Conservation (phyloP, 768 basidiomycete species). For the Termitomyces sp. region DNA sequence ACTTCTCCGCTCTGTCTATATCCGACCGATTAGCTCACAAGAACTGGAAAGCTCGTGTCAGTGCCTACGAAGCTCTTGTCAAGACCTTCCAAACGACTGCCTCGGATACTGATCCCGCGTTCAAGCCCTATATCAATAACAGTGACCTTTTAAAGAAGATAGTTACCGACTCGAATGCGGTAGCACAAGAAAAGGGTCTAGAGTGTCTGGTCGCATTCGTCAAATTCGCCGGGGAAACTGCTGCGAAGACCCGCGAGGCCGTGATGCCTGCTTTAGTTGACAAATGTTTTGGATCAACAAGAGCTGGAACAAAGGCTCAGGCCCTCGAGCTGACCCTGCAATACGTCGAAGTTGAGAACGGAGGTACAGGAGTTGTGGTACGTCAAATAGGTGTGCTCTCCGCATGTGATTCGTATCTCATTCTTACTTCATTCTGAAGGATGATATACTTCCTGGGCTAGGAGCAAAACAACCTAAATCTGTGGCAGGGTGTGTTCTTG, state of each 20-base stretch:
- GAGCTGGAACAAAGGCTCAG: slow-evolving; percentile 85
- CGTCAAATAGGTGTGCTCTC: slow-evolving; percentile 31
- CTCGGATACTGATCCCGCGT: slow-evolving; percentile 91
- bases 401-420: slow-evolving; percentile 19
- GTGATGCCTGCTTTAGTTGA: slow-evolving; percentile 93
- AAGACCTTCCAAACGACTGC: slow-evolving; percentile 84
- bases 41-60: slow-evolving; percentile 98
- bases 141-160: slow-evolving; percentile 80
- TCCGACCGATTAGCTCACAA: slow-evolving; percentile 84
- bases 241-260: slow-evolving; percentile 70
- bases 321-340: slow-evolving; percentile 81
- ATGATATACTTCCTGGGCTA: slow-evolving; percentile 78
- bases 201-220: slow-evolving; percentile 84
- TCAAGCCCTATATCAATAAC: slow-evolving; percentile 81
- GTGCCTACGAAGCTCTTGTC: slow-evolving; percentile 84
- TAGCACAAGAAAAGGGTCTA: slow-evolving; percentile 96
- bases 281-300: slow-evolving; percentile 88
- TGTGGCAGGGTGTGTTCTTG: slow-evolving; percentile 72
- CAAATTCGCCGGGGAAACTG: slow-evolving; percentile 87
- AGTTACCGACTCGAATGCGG: slow-evolving; percentile 87
- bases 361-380: slow-evolving; percentile 82
- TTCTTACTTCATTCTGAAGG: slow-evolving; percentile 34
- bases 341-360: slow-evolving; percentile 92
- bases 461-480: slow-evolving; percentile 92
- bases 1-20: slow-evolving; percentile 77